Percentiles rank a stretch among this genome's conserved stretches.
These are phyloP conservation scores for Rutstroemia sp. DNA, from an alignment of 2,329 filamentous ascomycete genomes.

Conservation along the genomic window DNA sequence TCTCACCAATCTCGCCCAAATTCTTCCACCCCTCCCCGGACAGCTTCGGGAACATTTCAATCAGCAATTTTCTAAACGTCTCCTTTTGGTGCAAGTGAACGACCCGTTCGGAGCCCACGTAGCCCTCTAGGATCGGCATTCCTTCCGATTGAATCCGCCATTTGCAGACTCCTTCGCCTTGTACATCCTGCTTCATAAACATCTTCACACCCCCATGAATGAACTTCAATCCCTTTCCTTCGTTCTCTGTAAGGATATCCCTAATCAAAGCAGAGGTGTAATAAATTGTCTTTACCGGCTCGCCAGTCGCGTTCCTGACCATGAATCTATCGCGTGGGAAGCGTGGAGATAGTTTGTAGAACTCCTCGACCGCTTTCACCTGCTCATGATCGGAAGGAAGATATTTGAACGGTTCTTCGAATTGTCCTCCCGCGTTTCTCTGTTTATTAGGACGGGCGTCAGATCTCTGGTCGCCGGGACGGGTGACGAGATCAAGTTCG, in stretches of 20 bases:
- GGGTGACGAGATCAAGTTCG: conserved; percentile 23
- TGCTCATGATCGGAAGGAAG: conserved; percentile 67
- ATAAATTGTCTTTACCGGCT: conserved; percentile 91
- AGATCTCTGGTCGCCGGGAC: conserved; percentile 20
- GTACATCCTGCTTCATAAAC: conserved; percentile 96
- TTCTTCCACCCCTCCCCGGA: conserved; percentile 64
- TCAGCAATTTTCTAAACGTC: conserved; percentile 74
- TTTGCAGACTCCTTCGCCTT: conserved; percentile 75
- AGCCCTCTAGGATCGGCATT: conserved; percentile 82
- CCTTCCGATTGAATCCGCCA: conserved; percentile 97
- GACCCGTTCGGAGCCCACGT: conserved; percentile 72
- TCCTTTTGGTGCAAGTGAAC: conserved; percentile 69
- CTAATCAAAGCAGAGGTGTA: conserved; percentile 83
- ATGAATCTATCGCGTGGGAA: conserved; percentile 92
- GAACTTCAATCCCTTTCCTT: conserved; percentile 87
- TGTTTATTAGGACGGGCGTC: conserved; percentile 12
- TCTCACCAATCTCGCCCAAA: conserved; percentile 81
- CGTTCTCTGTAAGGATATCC: conserved; percentile 79
- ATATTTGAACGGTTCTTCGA: conserved; percentile 94
- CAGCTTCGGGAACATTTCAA: conserved; percentile 96
- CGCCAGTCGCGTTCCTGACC: conserved; percentile 85
- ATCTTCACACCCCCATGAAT: conserved; percentile 97
- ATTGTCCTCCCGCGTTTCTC: conserved; percentile 38
- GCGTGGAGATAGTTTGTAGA: conserved; percentile 75
- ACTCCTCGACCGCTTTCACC: conserved; percentile 68